Percentiles rank a stretch among this genome's conserved stretches.
phyloP scores from a whole-genome alignment of 352 stramenopile species.

The Pythium phragmitis region DNA sequence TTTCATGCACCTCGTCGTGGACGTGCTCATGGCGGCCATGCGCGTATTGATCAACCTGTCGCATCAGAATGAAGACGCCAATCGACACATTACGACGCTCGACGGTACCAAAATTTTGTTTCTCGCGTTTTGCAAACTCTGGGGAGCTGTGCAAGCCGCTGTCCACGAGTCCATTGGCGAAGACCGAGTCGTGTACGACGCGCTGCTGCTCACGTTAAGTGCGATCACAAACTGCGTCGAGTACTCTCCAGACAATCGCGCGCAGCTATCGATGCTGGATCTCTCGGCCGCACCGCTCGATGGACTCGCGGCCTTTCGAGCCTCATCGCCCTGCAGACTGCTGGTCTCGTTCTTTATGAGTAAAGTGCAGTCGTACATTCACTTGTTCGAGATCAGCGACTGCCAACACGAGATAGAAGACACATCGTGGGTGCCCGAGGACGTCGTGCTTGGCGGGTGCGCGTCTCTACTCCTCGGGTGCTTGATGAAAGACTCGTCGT shows the following conservation, averaged over 20 bases:
- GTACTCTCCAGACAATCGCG: constrained; percentile 51
- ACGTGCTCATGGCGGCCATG: constrained; percentile 46
- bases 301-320: constrained; percentile 11
- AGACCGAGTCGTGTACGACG: constrained; percentile 60
- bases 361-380: constrained; percentile 53
- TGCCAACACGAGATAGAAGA: constrained; percentile 24
- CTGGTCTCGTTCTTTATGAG: constrained; percentile 53
- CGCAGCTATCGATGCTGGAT: constrained; percentile 33
- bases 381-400: constrained; percentile 43
- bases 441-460: constrained; percentile 73
- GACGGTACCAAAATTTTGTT: constrained; percentile 48
- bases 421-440: constrained; percentile 60
- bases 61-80: constrained; percentile 60
- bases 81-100: constrained; percentile 35
- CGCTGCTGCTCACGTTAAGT: constrained; percentile 56
- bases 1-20: constrained; percentile 36
- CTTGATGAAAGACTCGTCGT: constrained; percentile 54
- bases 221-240: constrained; percentile 75
- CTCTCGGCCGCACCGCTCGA: constrained; percentile 2
- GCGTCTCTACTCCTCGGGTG: constrained; percentile 67
- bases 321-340: constrained; percentile 33
- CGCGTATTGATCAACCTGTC: constrained; percentile 81
- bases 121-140: constrained; percentile 41
- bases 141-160: constrained; percentile 10
- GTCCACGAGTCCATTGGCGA: constrained; percentile 11